Evolutionary conservation across 2,329 filamentous ascomycete genomes (phyloP), one percentile per base, ranked within the genome.

Genomic region (Epichloe elymi): DNA sequence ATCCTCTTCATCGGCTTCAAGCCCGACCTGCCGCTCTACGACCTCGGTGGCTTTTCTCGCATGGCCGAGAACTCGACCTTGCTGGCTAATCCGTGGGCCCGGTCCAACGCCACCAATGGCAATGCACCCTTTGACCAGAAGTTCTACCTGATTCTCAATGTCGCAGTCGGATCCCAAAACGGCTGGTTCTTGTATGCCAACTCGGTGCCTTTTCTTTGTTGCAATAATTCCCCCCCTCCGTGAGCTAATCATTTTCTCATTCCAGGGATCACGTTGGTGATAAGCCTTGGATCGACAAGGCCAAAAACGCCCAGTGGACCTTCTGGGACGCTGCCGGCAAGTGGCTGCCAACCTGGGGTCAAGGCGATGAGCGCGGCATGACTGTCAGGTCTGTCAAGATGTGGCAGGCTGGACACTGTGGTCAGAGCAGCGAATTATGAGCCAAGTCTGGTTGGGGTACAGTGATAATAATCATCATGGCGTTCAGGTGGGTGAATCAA

Each of bases 71-170:
- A 75, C 53, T 59, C 63, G 47, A 70, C 70, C 0, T 59, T 69
- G 0, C 56, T 70, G 12, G 60, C 62, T 4, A 66, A 76, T 55
- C 74, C 74, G 1, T 76, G 74, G 73, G 60, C 58, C 3, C 53
- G 60, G 6, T 66, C 65, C 14, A 65, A 60, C 3, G 62, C 63
- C n/a, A 61, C 63, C 6, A 63, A 60, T 6, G 60, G 61, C 39
- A 74, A 71, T 53, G 70, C 74, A 3, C 74, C 74, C 0, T 78
- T 78, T 58, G 74, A 78, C 58, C 69, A 75, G 57, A 57, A 64
- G 1, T 77, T 78, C 56, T 75, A 73, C 54, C 63, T 78, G 15
- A 71, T 76, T 37, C 59, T 77, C 26, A 74, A 74, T 55, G 72
- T 77, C 1, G 74, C 74, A 0, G 72, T 76, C 36, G 74, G 74